Conservation (phyloP, 2,329 filamentous ascomycete species). For the Diaporthe amygdali region DNA sequence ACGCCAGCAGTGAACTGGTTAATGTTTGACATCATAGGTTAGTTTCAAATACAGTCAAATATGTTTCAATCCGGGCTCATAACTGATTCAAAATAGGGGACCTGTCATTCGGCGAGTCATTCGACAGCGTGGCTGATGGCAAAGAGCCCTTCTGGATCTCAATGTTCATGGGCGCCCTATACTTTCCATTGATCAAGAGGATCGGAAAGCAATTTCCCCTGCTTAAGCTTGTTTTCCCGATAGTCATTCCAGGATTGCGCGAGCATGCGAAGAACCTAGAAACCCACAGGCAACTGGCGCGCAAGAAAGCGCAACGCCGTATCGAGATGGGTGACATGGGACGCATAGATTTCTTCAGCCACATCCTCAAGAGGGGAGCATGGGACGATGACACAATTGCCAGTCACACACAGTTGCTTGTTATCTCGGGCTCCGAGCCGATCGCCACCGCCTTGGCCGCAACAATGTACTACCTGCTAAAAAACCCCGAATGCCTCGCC, state of each 20-base stretch:
- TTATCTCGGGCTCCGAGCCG: background rate
- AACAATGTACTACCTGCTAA: background rate
- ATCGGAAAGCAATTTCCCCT: background rate
- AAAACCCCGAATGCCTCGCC: background rate
- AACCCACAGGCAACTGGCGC: background rate
- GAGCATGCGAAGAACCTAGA: background rate
- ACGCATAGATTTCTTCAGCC: background rate
- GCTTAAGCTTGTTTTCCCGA: background rate
- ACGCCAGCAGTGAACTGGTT: conserved; percentile 36
- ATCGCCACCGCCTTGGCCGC: background rate
- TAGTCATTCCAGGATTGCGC: background rate
- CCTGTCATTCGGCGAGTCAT: conserved; percentile 26
- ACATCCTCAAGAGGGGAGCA: background rate
- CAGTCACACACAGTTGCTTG: background rate
- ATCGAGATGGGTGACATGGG: background rate
- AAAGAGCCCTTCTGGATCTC: conserved; percentile 19
- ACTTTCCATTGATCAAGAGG: background rate
- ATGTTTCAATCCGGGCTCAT: too few relatives aligned
- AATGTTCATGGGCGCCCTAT: conserved; percentile 18
- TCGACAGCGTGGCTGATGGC: conserved; percentile 17
- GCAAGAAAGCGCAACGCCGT: background rate
- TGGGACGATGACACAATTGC: background rate
- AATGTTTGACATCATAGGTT: conserved; percentile 44
- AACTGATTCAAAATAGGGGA: conserved; percentile 5
- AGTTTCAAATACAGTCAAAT: background rate